Conservation (phyloP, 108 stramenopile genomes). For the Nannochloropsis granulata region DNA sequence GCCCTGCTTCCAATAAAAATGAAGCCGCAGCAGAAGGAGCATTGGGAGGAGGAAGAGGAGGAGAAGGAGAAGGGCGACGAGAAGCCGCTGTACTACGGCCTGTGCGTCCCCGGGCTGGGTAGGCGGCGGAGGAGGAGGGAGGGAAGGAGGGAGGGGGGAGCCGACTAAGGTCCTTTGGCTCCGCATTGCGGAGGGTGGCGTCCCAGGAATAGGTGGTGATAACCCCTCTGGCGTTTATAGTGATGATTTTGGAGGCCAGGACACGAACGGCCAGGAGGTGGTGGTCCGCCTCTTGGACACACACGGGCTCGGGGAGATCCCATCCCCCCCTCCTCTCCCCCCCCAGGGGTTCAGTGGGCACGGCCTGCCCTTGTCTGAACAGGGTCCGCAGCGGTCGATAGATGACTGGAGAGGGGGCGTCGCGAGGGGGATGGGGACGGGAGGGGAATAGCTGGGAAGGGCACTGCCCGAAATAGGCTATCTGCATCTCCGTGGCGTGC, state of each 20-base stretch:
- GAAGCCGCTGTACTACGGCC: too few relatives aligned
- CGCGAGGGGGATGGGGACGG: not conserved
- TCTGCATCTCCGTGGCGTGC: constrained; percentile 73
- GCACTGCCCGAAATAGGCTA: constrained; percentile 83
- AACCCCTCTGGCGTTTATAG: constrained; percentile 69
- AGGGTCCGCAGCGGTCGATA: not conserved
- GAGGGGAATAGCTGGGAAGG: constrained; percentile 54
- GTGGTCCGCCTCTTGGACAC: not conserved
- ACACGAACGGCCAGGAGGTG: not conserved
- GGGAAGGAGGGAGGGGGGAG: not conserved
- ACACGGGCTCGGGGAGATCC: not conserved
- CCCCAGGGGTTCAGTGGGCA: not conserved
- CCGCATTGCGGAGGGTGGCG: constrained; percentile 65
- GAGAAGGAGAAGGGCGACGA: too few relatives aligned
- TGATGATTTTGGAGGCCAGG: not conserved
- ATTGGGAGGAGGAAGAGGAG: not conserved
- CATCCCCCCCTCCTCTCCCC: not conserved
- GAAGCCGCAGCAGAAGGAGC: not conserved
- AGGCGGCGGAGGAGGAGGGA: not conserved
- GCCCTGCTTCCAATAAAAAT: not conserved
- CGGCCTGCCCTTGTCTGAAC: not conserved
- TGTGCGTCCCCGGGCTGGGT: not conserved
- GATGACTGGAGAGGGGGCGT: not conserved
- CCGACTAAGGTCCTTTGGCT: constrained; percentile 47
- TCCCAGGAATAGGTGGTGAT: constrained; percentile 72